Evolutionary conservation across 2,329 filamentous ascomycete species (phyloP), one percentile per base, ranked within the genome.

Genomic region (Chalara sp.): DNA sequence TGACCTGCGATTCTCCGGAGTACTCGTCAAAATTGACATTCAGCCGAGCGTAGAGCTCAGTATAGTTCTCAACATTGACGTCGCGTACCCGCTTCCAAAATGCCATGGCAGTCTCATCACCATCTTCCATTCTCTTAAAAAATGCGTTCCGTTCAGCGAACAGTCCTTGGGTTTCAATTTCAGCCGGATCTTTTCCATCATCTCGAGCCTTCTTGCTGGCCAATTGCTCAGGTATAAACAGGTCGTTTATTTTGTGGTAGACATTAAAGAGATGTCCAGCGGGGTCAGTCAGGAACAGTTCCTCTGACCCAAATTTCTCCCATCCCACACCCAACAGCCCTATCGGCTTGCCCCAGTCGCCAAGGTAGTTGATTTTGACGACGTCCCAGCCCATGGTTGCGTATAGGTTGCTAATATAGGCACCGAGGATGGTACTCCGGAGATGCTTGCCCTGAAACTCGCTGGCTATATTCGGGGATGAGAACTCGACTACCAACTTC

Each of bases 41-140:
- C 32, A 85, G 69, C 44, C 80, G 76, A 43, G 76, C 77, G 60
- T 84, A 85, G 31, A 80, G 83, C 59, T 80, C 67, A 65, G 78
- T 80, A 68, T 84, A 84, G 63, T 81, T 81, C 55, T 78, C 72
- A 58, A 85, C 84, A 57, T 78, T 83, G 44, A 83, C 69, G 48
- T 83, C 78, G 64, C 81, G 73, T 74, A 84, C 84, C 53, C 76
- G 73, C 62, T 76, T 75, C 81, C 81, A 85, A 51, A 84, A 73
- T 28, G 74, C 73, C 41, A 84, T 70, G 4, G 80, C 80, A 37
- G 76, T 72, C 35, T 72, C 64, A 56, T 84, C 76, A 32, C 80
- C 78, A 46, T 84, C 80, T 51, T 80, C 78, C 81, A 85, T 84
- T 57, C 77, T 78, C 72, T 82, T 84, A 72, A 85, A 85, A 66